These are phyloP conservation scores for Paramecium pentaurelia DNA, from an alignment of 73 alveolate genomes.

Conservation along the genomic window DNA sequence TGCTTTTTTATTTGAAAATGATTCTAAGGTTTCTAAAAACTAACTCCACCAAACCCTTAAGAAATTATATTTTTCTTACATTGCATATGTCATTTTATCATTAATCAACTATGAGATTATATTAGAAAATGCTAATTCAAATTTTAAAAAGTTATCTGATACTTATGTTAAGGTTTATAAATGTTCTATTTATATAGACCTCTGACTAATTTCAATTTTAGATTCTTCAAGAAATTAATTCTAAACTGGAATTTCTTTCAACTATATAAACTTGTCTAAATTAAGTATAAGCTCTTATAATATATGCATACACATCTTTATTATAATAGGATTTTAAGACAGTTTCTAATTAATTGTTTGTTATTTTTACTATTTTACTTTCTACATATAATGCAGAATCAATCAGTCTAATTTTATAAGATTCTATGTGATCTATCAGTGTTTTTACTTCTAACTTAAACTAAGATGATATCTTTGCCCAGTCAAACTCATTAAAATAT, in stretches of 20 bases:
- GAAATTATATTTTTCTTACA: neutral
- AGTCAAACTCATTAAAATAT: conserved; percentile 7
- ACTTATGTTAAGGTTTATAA: neutral
- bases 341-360: neutral
- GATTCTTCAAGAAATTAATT: neutral
- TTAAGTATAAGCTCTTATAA: neutral
- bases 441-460: conserved; percentile 9
- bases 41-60: neutral
- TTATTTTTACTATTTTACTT: neutral
- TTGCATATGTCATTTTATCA: neutral
- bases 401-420: conserved; percentile 13
- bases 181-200: neutral
- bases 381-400: conserved; percentile 39
- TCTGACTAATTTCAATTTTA: neutral
- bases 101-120: neutral
- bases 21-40: neutral
- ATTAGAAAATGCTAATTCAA: conserved; percentile 27
- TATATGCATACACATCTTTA: neutral
- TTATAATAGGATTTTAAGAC: neutral
- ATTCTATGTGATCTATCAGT: conserved; percentile 13
- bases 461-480: neutral
- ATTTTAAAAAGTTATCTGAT: conserved; percentile 21
- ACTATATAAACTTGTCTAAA: neutral
- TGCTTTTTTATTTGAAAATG: neutral
- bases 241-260: neutral